Evolutionary conservation across 75 land plant species (phyloP), one percentile per base, ranked within the genome.

Genomic region (Cupressus sempervirens): DNA sequence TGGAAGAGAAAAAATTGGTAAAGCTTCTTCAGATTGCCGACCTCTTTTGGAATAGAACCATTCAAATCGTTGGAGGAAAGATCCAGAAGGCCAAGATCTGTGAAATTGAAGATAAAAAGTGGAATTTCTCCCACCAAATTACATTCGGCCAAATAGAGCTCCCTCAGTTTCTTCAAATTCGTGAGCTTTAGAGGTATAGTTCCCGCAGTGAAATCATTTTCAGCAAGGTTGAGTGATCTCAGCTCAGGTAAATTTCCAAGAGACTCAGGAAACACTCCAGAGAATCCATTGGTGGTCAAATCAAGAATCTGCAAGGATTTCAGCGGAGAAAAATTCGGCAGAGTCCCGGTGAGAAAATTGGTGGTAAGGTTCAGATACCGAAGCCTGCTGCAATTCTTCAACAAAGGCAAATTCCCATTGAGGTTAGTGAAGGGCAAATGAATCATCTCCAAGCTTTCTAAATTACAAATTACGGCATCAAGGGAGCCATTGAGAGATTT

Each of bases 61-160:
- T 40, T 50, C 34, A 95, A 82, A 74, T n/a, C 82, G 80, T 95
- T 96, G 70, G 87, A 89, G 15, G 84, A 65, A 20, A 96, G 77
- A 70, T 93, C 92, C 72, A 92, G 91, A 83, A 90, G 93, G 20
- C 80, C 85, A 1, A 95, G 90, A 3, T 91, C 87, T 15, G 92
- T 90, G 92, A 93, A 84, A 86, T 95, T 92, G 23, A 92, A 93
- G 3, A 96, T 84, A 79, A 88, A 90, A 23, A 91, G 26, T 3
- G 99, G 99, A 14, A 98, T 89, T 34, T 35, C 72, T 1, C 99
- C 99, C 1, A 79, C 54, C 15, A 98, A 41, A 38, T 84, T 83
- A 84, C 94, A 93, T 7, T 92, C 89, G n/a, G 91, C 89, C 11
- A 95, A 87, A 74, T 86, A 62, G 87, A 94, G 30, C 13, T 82